A percentile compares a stretch with the other conserved stretches of the same genome.
phyloP scores from a whole-genome alignment of 2,329 filamentous ascomycete species.

The Paramyrothecium roridum region DNA sequence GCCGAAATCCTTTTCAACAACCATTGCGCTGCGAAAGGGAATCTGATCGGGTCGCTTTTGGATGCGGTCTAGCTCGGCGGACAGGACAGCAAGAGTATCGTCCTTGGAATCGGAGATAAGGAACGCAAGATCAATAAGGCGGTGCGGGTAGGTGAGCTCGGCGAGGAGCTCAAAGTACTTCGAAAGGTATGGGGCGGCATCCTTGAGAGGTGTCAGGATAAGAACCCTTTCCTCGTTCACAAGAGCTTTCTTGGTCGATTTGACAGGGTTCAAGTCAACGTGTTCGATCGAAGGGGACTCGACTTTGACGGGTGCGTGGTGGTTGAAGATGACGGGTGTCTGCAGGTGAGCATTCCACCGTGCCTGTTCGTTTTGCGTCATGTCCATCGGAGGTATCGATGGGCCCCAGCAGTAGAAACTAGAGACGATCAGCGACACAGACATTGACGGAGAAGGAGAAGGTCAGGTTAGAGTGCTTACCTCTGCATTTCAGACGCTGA shows the following conservation, averaged over 20 bases:
- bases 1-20: slow-evolving; percentile 91
- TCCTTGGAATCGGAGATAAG: slow-evolving; percentile 89
- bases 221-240: slow-evolving; percentile 83
- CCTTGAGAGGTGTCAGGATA: slow-evolving; percentile 88
- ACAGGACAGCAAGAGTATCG: slow-evolving; percentile 84
- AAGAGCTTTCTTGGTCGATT: slow-evolving; percentile 74
- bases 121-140: slow-evolving; percentile 92
- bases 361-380: slow-evolving; percentile 86
- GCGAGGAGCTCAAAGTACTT: slow-evolving; percentile 93
- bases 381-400: slow-evolving; percentile 91
- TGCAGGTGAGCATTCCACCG: slow-evolving; percentile 86
- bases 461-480: slow-evolving; percentile 48
- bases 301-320: slow-evolving; percentile 82
- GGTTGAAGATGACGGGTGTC: slow-evolving; percentile 95
- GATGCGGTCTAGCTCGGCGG: slow-evolving; percentile 81
- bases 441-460: too few relatives aligned
- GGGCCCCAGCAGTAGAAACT: slow-evolving; percentile 93
- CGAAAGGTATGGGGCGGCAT: slow-evolving; percentile 76
- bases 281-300: slow-evolving; percentile 76
- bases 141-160: slow-evolving; percentile 88
- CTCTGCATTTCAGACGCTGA: slow-evolving; percentile 87
- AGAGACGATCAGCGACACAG: not conserved
- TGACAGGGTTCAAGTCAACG: slow-evolving; percentile 81
- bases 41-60: slow-evolving; percentile 77
- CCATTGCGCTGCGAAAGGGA: slow-evolving; percentile 79